Percentiles rank a stretch among this genome's conserved stretches.
These are phyloP conservation scores for Amphichorda felina DNA, from an alignment of 2,329 filamentous ascomycete genomes.

Conservation along the genomic window DNA sequence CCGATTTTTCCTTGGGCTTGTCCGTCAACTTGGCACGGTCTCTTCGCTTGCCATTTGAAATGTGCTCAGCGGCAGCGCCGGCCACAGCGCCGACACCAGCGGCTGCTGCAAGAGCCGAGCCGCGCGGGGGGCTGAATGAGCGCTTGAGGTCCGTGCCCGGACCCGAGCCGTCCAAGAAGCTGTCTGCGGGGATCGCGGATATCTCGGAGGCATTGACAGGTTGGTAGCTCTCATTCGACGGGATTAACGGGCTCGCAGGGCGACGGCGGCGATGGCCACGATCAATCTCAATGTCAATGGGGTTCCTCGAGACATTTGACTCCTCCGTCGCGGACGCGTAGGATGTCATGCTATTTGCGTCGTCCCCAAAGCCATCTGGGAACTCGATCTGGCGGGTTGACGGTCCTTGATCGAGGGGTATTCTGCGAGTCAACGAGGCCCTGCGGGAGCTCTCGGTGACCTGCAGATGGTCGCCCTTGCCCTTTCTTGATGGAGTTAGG, in stretches of 20 bases:
- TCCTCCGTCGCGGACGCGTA: constrained; percentile 71
- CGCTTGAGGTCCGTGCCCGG: constrained; percentile 24
- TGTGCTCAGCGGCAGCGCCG: constrained; percentile 27
- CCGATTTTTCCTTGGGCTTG: constrained; percentile 32
- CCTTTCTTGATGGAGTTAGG: constrained; percentile 67
- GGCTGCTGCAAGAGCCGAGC: constrained; percentile 23
- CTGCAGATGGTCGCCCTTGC: constrained; percentile 65
- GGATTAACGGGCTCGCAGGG: constrained; percentile 57
- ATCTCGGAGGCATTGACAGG: constrained; percentile 69
- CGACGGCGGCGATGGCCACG: constrained; percentile 46
- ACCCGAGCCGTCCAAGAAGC: constrained; percentile 45
- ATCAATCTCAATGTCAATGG: constrained; percentile 84
- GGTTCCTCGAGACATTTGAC: constrained; percentile 63
- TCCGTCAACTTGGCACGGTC: constrained; percentile 28
- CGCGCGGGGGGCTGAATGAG: constrained; percentile 28
- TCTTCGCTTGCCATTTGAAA: constrained; percentile 30
- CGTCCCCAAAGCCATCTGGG: constrained; percentile 40
- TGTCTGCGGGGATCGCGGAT: constrained; percentile 58
- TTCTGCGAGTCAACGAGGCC: constrained; percentile 42
- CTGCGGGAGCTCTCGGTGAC: constrained; percentile 74
- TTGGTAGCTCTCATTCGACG: constrained; percentile 47
- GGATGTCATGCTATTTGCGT: constrained; percentile 57
- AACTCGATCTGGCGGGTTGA: constrained; percentile 28
- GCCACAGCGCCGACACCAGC: constrained; percentile 20
- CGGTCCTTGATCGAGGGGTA: constrained; percentile 28